phyloP scores from a whole-genome alignment of 1,139 yeast genomes.

The Suhomyces bolitotheri region DNA sequence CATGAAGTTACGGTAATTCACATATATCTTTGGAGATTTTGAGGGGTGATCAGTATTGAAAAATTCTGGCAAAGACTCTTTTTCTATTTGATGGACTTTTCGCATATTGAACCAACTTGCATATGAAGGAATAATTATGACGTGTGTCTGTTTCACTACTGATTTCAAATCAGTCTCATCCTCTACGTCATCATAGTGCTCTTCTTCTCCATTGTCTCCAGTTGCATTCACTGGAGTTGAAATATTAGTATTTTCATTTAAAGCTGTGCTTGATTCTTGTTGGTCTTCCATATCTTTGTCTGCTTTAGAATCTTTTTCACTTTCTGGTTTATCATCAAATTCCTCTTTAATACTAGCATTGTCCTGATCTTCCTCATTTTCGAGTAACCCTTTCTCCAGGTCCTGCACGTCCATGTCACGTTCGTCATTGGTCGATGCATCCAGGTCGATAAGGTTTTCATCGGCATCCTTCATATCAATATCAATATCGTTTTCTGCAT shows the following conservation, averaged over 20 bases:
- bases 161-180: constrained; percentile 12
- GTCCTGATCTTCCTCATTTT: constrained; percentile 1
- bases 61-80: constrained; percentile 86
- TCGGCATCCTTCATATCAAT: constrained; percentile 8
- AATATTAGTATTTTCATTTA: constrained; percentile 1
- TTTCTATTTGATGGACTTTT: constrained; percentile 62
- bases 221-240: constrained; percentile 1
- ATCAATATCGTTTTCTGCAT: constrained; percentile 5
- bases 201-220: background rate
- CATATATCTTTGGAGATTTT: constrained; percentile 86
- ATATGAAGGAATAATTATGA: constrained; percentile 90
- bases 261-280: background rate
- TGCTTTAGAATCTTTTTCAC: background rate
- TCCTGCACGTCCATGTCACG: constrained; percentile 1
- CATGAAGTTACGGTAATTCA: constrained; percentile 91
- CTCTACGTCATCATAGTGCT: constrained; percentile 5
- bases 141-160: constrained; percentile 65
- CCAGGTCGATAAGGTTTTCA: constrained; percentile 7
- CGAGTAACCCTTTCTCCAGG: constrained; percentile 1
- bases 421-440: constrained; percentile 9
- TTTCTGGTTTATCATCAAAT: background rate
- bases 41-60: constrained; percentile 73
- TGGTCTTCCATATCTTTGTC: background rate
- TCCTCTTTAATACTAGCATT: background rate
- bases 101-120: constrained; percentile 86